Conservation (phyloP, 2,329 filamentous ascomycete genomes). For the Ceratocystis colombiana region DNA sequence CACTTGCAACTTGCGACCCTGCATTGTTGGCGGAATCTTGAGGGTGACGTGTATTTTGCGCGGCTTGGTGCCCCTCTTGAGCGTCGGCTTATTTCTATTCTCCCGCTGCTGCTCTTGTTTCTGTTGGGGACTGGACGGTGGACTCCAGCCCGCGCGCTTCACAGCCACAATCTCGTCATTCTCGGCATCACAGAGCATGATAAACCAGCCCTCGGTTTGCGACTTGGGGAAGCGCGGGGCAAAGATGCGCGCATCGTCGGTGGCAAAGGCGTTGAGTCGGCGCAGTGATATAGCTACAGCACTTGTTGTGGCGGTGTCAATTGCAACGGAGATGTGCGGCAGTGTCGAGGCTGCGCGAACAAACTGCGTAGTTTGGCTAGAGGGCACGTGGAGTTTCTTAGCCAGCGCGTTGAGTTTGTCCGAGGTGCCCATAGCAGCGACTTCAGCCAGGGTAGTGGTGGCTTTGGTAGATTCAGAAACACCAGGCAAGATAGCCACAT, state of each 20-base stretch:
- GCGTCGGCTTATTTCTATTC: slow-evolving; percentile 1
- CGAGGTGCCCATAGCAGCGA: slow-evolving; percentile 33
- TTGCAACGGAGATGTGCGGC: slow-evolving; percentile 55
- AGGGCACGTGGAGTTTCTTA: slow-evolving; percentile 43
- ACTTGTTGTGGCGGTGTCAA: slow-evolving; percentile 33
- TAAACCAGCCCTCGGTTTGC: slow-evolving; percentile 89
- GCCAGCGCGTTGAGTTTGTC: slow-evolving; percentile 35
- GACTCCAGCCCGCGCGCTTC: slow-evolving; percentile 70
- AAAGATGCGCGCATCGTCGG: slow-evolving; percentile 64
- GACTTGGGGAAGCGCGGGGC: slow-evolving; percentile 87
- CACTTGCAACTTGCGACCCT: slow-evolving; percentile 56
- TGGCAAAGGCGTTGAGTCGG: slow-evolving; percentile 55
- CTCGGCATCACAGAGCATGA: slow-evolving; percentile 57
- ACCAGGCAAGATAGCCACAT: slow-evolving; percentile 69
- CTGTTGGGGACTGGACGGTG: slow-evolving; percentile 25
- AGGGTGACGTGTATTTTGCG: slow-evolving; percentile 16
- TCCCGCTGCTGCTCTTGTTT: not conserved
- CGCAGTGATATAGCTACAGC: slow-evolving; percentile 54
- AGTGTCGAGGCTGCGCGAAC: slow-evolving; percentile 53
- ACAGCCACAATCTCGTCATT: slow-evolving; percentile 72
- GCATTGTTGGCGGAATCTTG: slow-evolving; percentile 37
- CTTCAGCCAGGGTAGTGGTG: slow-evolving; percentile 36
- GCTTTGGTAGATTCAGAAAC: slow-evolving; percentile 41
- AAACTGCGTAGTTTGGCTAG: slow-evolving; percentile 39
- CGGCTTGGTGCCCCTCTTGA: slow-evolving; percentile 21